These are phyloP conservation scores for Fraxinus velutina DNA, from an alignment of 305 asterid species.

Conservation along the genomic window DNA sequence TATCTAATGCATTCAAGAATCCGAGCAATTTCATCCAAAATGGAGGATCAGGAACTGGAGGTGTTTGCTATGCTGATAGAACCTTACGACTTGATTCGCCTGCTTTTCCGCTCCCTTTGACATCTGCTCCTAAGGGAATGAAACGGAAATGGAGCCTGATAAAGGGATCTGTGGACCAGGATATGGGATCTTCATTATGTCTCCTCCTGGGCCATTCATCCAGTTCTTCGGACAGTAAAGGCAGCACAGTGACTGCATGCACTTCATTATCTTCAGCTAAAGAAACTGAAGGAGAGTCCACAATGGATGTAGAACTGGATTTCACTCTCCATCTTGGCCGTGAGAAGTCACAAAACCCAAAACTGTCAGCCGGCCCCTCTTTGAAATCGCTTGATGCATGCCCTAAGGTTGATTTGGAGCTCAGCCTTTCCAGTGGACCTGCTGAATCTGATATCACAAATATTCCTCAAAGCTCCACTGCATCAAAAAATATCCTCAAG, in stretches of 20 bases:
- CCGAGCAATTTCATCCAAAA: conserved; percentile 52
- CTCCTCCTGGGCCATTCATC: conserved; percentile 78
- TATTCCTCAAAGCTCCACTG: conserved; percentile 37
- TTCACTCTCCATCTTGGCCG: conserved; percentile 74
- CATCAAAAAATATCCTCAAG: conserved; percentile 28
- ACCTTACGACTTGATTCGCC: conserved; percentile 71
- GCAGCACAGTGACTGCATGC: conserved; percentile 76
- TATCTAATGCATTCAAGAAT: conserved; percentile 53
- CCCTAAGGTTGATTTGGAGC: conserved; percentile 75
- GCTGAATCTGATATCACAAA: conserved; percentile 65
- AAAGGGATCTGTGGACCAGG: conserved; percentile 40
- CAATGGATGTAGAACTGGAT: conserved; percentile 84
- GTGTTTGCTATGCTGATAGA: conserved; percentile 57
- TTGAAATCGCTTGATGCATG: conserved; percentile 31
- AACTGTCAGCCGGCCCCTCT: conserved; percentile 32
- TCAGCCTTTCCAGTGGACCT: conserved; percentile 66
- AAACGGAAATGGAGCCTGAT: conserved; percentile 63
- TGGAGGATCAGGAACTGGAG: conserved; percentile 39
- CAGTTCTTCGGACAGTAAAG: conserved; percentile 90
- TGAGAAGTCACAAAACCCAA: conserved; percentile 50
- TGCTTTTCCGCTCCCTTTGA: conserved; percentile 39
- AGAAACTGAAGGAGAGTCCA: conserved; percentile 73
- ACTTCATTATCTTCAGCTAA: conserved; percentile 77
- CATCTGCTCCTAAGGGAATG: conserved; percentile 50
- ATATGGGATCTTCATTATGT: conserved; percentile 41